Conservation (phyloP, 805 yeast species). For the Schizosaccharomyces octosporus region DNA sequence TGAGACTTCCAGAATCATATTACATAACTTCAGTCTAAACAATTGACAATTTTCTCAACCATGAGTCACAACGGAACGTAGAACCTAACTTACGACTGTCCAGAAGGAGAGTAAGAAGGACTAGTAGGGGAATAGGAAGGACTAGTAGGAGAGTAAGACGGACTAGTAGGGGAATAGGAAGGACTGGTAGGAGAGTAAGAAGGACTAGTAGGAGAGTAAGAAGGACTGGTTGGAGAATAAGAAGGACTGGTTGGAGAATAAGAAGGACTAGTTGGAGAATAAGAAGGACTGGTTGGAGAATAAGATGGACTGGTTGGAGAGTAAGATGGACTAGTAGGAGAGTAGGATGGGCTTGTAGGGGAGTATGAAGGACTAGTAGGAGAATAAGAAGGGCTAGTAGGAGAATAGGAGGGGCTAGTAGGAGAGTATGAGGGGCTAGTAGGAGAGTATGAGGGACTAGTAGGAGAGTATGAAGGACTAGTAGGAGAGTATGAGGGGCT, state of each 20-base stretch:
- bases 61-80: constrained; percentile 57
- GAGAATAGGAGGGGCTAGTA: constrained; percentile 40
- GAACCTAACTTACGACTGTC: constrained; percentile 48
- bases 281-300: constrained; percentile 41
- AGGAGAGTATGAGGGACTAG: constrained; percentile 58
- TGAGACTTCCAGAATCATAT: no score
- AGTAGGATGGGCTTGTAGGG: constrained; percentile 57
- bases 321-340: constrained; percentile 50
- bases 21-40: no score
- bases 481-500: constrained; percentile 55
- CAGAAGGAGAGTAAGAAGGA: constrained; percentile 58
- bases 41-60: constrained; percentile 11
- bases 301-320: constrained; percentile 55
- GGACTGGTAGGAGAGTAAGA: constrained; percentile 44
- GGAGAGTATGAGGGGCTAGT: constrained; percentile 47
- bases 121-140: constrained; percentile 57
- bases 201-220: constrained; percentile 30
- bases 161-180: constrained; percentile 39
- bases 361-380: constrained; percentile 61
- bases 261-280: constrained; percentile 37
- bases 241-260: constrained; percentile 51
- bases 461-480: constrained; percentile 56
- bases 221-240: constrained; percentile 44
- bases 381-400: constrained; percentile 46
- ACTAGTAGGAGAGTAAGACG: constrained; percentile 43